Base-by-base conservation (phyloP, 2,329 filamentous ascomycete species). In the Aspergillus texensis region DNA sequence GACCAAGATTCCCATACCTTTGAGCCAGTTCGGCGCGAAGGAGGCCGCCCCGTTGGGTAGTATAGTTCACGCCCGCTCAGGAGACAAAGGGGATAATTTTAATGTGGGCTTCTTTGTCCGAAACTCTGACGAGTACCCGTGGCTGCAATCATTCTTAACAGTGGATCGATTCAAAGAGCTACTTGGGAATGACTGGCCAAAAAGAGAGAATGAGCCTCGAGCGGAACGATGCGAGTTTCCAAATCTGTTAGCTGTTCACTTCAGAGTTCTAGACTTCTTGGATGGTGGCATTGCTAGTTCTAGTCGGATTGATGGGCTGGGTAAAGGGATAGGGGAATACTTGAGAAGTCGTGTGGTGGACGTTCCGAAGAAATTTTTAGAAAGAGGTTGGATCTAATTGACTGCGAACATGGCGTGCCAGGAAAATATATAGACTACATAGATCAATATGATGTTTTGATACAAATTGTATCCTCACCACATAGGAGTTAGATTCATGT, bases 21-120 rank as follows among this genome's bases (percentile, higher is more conserved):
- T 36, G 6, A 16, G 5, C 6, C 14, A 36, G 6, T 36, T 36
- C 14, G 34, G 34, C 34, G 6, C 5, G 14, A 36, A 14, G 2
- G 14, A 36, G 4, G 14, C 14, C 14, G 14, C 6, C 12, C 34
- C 34, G 4, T 16, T 80, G 9, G 78, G 77, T 19, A 74, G 68
- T 63, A 67, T 80, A 4, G 77, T 76, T 2, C 75, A 75, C 24
- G 78, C 71, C 6, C 73, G 78, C 4, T 79, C 75, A 3, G 78
- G 79, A 0, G 82, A 84, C 57, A 84, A 84, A 62, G 80, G 76
- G 0, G 74, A 76, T 0, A 78, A 84, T 65, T 76, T 74, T 36
- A 84, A 83, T 56, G 74, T 82, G 4, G 82, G 81, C 0, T 78
- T 84, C 64, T 86, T 81, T 58, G 78, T 80, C 4, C 74, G 77